phyloP scores from a whole-genome alignment of 352 stramenopile species.

The Phytophthora vignae region DNA sequence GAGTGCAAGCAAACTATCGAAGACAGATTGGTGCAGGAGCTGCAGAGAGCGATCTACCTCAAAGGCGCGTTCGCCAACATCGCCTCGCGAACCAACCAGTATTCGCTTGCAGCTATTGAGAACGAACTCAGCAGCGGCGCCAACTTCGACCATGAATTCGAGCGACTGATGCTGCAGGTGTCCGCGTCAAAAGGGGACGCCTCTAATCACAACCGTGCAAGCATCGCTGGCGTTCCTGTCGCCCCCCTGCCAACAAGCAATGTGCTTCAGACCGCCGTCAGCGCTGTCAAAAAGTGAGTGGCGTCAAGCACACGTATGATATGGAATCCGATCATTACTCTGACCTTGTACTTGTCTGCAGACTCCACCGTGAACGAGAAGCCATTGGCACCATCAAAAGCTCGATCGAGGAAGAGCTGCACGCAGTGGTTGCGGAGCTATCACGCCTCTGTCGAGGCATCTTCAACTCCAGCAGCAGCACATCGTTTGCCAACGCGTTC shows the following conservation, averaged over 20 bases:
- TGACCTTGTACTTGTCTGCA: conserved; percentile 32
- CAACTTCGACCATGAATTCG: conserved; percentile 67
- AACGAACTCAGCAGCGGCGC: conserved; percentile 74
- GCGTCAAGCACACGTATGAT: not conserved
- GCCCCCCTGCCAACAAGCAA: conserved; percentile 39
- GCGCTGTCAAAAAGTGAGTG: conserved; percentile 72
- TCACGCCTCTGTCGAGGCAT: conserved; percentile 75
- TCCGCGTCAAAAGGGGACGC: conserved; percentile 15
- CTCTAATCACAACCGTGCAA: conserved; percentile 1
- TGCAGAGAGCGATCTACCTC: conserved; percentile 79
- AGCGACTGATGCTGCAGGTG: conserved; percentile 56
- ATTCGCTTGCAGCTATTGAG: conserved; percentile 73
- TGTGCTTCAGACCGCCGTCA: conserved; percentile 57
- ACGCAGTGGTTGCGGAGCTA: conserved; percentile 66
- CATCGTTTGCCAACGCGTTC: conserved; percentile 80
- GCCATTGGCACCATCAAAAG: conserved; percentile 78
- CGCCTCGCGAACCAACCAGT: conserved; percentile 66
- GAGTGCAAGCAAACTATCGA: conserved; percentile 89
- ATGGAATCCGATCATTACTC: not conserved
- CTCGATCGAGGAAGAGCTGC: conserved; percentile 70
- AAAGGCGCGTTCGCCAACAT: conserved; percentile 74
- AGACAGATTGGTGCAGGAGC: conserved; percentile 76
- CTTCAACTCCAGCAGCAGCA: conserved; percentile 79
- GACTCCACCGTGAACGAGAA: conserved; percentile 79
- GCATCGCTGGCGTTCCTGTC: not conserved